Conservation (phyloP, 495 filamentous ascomycete genomes). For the Cairneyella variabilis region DNA sequence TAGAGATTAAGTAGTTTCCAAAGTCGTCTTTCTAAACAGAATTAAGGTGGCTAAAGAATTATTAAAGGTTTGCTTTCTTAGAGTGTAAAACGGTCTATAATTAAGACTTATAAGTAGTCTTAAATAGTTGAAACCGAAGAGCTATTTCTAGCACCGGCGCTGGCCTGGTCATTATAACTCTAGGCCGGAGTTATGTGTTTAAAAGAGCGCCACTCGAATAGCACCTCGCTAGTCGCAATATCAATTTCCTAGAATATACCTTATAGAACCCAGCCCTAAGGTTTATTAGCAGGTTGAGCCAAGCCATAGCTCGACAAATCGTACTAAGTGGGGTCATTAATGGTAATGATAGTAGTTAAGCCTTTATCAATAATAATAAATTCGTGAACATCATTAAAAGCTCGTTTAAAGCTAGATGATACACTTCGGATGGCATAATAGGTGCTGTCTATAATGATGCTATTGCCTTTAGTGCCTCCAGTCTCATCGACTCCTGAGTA, state of each 20-base stretch:
- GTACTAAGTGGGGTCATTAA: conserved; percentile 39
- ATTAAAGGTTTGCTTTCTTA: no score
- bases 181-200: conserved; percentile 26
- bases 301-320: no score
- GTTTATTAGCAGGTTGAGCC: conserved; percentile 30
- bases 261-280: conserved; percentile 47
- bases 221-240: conserved; percentile 35
- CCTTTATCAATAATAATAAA: conserved; percentile 42
- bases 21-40: conserved; percentile 28
- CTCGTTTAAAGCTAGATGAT: background rate
- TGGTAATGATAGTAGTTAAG: conserved; percentile 48
- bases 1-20: no score
- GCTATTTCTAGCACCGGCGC: conserved; percentile 11
- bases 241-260: conserved; percentile 48
- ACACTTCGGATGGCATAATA: no score
- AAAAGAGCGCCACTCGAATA: conserved; percentile 39
- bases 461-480: no score
- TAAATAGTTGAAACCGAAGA: no score
- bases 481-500: no score
- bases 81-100: no score
- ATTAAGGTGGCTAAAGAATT: conserved; percentile 43
- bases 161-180: conserved; percentile 9
- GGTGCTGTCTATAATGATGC: no score
- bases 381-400: conserved; percentile 33
- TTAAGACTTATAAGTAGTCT: no score